Conservation (phyloP, 1,139 yeast species). For the Sugiyamaella sp. region DNA sequence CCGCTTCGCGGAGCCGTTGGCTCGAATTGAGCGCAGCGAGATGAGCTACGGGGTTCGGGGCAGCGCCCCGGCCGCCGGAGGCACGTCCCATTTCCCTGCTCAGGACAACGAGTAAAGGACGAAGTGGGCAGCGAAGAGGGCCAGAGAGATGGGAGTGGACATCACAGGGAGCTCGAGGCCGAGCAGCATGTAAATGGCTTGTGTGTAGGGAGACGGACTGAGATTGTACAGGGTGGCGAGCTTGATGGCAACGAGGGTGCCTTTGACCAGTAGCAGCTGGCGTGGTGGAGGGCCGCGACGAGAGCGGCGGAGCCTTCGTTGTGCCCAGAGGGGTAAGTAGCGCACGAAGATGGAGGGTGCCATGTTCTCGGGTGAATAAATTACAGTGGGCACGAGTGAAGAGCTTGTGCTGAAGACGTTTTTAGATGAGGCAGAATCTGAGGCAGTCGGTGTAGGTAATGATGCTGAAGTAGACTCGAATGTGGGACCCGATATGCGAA, state of each 20-base stretch:
- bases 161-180: constrained; percentile 18
- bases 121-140: constrained; percentile 16
- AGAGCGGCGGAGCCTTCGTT: background rate
- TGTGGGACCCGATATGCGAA: background rate
- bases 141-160: constrained; percentile 8
- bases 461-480: no score
- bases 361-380: constrained; percentile 4
- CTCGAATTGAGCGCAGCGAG: background rate
- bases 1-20: background rate
- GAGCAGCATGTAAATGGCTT: constrained; percentile 9
- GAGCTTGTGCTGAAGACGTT: no score
- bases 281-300: background rate
- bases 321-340: background rate
- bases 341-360: background rate
- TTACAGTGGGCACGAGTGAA: constrained; percentile 14
- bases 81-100: background rate
- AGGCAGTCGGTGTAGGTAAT: no score
- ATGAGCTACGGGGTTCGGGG: constrained; percentile 4
- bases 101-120: constrained; percentile 2
- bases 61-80: constrained; percentile 14
- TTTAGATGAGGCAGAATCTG: background rate
- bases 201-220: constrained; percentile 2
- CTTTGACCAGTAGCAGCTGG: constrained; percentile 3
- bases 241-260: constrained; percentile 7
- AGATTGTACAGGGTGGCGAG: constrained; percentile 9